A percentile compares a stretch with the other conserved stretches of the same genome.
phyloP scores from a whole-genome alignment of 306 rosid genomes.

The Purshia tridentata region DNA sequence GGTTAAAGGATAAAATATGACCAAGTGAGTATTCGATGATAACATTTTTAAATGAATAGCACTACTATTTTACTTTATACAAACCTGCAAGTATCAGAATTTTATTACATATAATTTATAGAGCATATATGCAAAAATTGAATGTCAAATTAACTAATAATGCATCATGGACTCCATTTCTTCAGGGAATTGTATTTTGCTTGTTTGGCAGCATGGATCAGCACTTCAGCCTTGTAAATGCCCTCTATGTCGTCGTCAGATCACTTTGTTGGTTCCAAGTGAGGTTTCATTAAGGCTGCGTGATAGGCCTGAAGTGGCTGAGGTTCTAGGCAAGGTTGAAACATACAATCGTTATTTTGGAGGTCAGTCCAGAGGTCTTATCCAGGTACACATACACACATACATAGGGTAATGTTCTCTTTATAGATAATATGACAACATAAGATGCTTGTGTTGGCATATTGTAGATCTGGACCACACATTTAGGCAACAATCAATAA shows the following conservation, averaged over 20 bases:
- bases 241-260: slow-evolving; percentile 81
- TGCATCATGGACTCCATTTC: slow-evolving; percentile 14
- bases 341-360: slow-evolving; percentile 68
- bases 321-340: slow-evolving; percentile 42
- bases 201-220: slow-evolving; percentile 70
- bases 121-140: not conserved
- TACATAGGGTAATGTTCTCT: too few relatives aligned
- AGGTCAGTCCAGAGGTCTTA: slow-evolving; percentile 30
- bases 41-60: not conserved
- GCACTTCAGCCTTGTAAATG: slow-evolving; percentile 63
- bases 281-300: slow-evolving; percentile 37
- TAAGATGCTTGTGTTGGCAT: too few relatives aligned
- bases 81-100: not conserved
- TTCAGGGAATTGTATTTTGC: slow-evolving; percentile 71
- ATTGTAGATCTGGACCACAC: too few relatives aligned
- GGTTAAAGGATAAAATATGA: not conserved
- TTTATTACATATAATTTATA: not conserved
- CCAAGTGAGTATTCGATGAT: not conserved
- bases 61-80: not conserved
- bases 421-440: too few relatives aligned
- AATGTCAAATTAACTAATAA: not conserved
- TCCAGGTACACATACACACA: slow-evolving; percentile 45
- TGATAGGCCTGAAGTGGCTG: slow-evolving; percentile 42
- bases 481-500: too few relatives aligned
- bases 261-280: slow-evolving; percentile 66